phyloP scores from a whole-genome alignment of 345 rosid species.

The Camelina laxa region DNA sequence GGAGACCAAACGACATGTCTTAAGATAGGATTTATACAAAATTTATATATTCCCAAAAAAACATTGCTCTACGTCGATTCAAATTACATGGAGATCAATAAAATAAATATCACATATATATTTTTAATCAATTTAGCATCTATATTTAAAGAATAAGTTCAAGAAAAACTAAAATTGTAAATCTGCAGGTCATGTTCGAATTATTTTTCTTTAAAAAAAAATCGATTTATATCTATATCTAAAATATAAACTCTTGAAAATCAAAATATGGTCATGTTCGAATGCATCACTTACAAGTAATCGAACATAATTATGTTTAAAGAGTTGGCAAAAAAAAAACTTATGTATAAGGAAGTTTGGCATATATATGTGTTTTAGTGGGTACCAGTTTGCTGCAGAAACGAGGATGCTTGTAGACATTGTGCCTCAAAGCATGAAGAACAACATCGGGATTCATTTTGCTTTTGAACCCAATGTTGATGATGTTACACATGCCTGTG shows the following conservation, averaged over 20 bases:
- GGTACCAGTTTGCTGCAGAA: conserved; percentile 71
- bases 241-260: no score
- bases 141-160: no score
- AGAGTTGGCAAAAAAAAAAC: no score
- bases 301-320: background rate
- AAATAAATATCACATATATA: no score
- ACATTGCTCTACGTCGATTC: background rate
- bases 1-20: background rate
- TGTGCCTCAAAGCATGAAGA: conserved; percentile 54
- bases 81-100: background rate
- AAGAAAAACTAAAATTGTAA: no score
- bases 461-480: background rate
- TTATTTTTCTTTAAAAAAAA: no score
- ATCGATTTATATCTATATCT: no score
- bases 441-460: conserved; percentile 35
- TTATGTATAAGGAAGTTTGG: background rate
- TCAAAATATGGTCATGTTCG: no score
- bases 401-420: conserved; percentile 81
- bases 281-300: no score
- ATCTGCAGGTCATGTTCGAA: no score
- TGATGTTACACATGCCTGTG: conserved; percentile 29
- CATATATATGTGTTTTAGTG: background rate
- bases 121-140: no score
- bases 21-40: background rate
- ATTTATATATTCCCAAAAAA: background rate